These are phyloP conservation scores for Hyaloscypha hepaticicola DNA, from an alignment of 495 filamentous ascomycete species.

Conservation along the genomic window DNA sequence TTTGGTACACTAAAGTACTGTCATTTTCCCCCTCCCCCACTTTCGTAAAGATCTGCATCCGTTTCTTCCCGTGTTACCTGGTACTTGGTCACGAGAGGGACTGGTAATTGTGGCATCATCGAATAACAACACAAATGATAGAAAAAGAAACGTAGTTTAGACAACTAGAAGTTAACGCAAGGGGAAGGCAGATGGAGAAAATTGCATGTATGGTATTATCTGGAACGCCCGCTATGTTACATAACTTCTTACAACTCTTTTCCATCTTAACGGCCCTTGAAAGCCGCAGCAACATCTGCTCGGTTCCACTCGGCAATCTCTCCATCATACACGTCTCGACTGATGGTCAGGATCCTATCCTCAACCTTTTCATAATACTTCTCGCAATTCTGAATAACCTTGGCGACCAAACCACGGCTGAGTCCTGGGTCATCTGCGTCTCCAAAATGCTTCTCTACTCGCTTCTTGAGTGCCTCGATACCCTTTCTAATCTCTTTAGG, in stretches of 20 bases:
- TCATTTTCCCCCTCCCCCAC: too few relatives aligned
- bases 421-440: constrained; percentile 72
- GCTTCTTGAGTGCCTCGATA: constrained; percentile 79
- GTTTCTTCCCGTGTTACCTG: constrained; percentile 15
- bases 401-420: constrained; percentile 66
- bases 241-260: neutral
- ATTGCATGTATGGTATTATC: neutral
- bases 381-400: constrained; percentile 82
- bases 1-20: too few relatives aligned
- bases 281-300: constrained; percentile 51
- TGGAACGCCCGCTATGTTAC: neutral
- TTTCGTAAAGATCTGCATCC: constrained; percentile 6
- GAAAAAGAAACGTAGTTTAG: neutral
- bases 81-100: neutral
- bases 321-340: constrained; percentile 54
- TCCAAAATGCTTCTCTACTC: constrained; percentile 95
- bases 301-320: constrained; percentile 56
- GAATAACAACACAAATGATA: neutral
- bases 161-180: neutral
- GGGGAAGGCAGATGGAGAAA: constrained; percentile 7
- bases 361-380: constrained; percentile 70
- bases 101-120: neutral
- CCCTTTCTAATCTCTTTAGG: constrained; percentile 79
- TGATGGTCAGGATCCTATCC: constrained; percentile 65
- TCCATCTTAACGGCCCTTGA: constrained; percentile 29